Base-by-base conservation (phyloP, 371 early-diverging fungal species). In the Mucor ambiguus region DNA sequence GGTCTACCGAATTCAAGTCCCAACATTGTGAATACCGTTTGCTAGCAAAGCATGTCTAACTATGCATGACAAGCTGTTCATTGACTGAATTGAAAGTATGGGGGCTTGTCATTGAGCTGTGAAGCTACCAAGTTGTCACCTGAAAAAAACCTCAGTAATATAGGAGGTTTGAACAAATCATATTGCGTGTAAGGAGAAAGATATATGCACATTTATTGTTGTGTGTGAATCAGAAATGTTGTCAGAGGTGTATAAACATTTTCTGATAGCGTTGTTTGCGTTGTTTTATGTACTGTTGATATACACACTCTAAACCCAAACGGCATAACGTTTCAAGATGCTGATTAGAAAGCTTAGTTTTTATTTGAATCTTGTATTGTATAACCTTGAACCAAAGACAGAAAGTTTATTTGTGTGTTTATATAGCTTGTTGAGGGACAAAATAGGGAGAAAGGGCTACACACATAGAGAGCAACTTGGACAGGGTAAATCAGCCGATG, bases 401-500 rank as follows among this genome's bases (percentile, higher is more conserved):
- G 24, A 46, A 52, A 52, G 52, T 28, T 28, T 52, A 52, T 52
- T 52, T 28, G 52, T 52, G 24, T 52, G 11, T 3, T 5, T 41
- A 41, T 41, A 41, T 1, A 18, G 12, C 1, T 41, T 18, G 41
- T 5, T 41, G 41, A 18, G 41, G 41, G 41, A 18, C 41, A 41
- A 18, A 52, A 14, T 28, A 52, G 11, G 28, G 49, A 49, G 49
- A 26, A 26, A 8, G 33, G 33, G 33, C 33, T 10, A 33, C 14
- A 41, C 41, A 41, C 41, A 41, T 5, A 37, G 14, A 14, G 49
- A 11, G 14, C 4, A 26, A 49, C 11, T 24, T 49, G 16, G 24
- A 24, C 28, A 52, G 52, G 52, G 52, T 52, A 52, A 52, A 52
- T 52, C 52, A 52, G 52, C 52, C 24, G 52, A 52, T 52, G 26